Evolutionary conservation across 1,139 yeast species (phyloP).

Genomic region (Protomyces inouyei): DNA sequence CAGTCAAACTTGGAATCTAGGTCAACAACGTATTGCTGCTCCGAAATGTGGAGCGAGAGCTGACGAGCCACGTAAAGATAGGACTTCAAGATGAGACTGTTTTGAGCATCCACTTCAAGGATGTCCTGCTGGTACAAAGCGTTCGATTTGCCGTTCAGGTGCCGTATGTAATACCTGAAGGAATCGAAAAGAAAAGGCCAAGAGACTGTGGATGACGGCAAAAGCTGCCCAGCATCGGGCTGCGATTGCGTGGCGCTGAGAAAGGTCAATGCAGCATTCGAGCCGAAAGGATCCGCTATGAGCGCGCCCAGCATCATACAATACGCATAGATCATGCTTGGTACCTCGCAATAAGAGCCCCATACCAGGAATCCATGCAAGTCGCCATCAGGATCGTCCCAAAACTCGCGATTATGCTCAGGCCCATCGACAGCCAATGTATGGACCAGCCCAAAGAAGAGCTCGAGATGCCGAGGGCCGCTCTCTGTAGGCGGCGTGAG

Average conservation of each 20-base stretch:
- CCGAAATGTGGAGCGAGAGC: neutral
- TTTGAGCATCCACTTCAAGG: slow-evolving; percentile 7
- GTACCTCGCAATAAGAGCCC: slow-evolving; percentile 81
- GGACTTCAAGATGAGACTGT: slow-evolving; percentile 10
- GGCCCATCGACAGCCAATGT: slow-evolving; percentile 63
- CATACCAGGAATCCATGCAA: slow-evolving; percentile 75
- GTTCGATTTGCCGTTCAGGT: neutral
- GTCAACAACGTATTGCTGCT: neutral
- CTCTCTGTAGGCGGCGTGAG: slow-evolving; percentile 27
- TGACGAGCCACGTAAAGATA: neutral
- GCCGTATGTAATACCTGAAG: slow-evolving; percentile 7
- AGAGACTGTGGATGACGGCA: slow-evolving; percentile 2
- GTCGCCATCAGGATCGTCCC: slow-evolving; percentile 63
- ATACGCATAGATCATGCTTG: slow-evolving; percentile 77
- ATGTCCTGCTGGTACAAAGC: neutral
- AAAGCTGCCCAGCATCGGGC: neutral
- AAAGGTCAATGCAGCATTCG: slow-evolving; percentile 43
- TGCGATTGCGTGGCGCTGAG: neutral
- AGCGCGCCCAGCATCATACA: slow-evolving; percentile 73
- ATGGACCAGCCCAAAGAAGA: slow-evolving; percentile 74
- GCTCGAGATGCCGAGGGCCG: slow-evolving; percentile 62
- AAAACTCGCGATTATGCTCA: slow-evolving; percentile 56
- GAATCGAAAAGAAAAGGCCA: slow-evolving; percentile 19
- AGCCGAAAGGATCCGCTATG: slow-evolving; percentile 55
- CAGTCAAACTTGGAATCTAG: slow-evolving; percentile 4